A percentile compares a stretch with the other conserved stretches of the same genome.
phyloP scores from a whole-genome alignment of 2,329 filamentous ascomycete genomes.

The Aureobasidium leucospermi region DNA sequence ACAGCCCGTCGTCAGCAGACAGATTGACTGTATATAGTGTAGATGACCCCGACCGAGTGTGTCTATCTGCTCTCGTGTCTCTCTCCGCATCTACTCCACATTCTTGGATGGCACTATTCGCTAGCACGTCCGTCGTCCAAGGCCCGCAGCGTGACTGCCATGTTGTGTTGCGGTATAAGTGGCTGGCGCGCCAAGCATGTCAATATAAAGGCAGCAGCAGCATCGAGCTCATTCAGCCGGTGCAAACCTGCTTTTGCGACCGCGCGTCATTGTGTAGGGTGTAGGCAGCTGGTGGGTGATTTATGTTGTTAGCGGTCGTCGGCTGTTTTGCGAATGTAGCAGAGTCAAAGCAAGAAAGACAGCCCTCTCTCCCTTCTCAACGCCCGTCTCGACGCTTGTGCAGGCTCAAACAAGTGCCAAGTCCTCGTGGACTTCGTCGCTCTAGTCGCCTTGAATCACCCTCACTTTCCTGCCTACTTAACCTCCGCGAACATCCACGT shows the following conservation, averaged over 20 bases:
- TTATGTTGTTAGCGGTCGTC: not conserved
- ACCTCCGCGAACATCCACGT: not conserved
- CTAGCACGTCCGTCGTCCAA: not conserved
- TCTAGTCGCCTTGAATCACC: not conserved
- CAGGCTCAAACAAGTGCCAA: not conserved
- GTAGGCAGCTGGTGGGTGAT: not conserved
- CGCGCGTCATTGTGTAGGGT: not conserved
- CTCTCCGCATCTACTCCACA: slow-evolving; percentile 5
- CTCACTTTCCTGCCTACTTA: not conserved
- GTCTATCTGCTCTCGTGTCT: not conserved
- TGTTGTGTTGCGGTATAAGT: not conserved
- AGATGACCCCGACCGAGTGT: not conserved
- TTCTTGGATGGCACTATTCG: not conserved
- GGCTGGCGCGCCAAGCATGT: not conserved
- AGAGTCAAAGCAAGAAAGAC: not conserved
- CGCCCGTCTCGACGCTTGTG: too few relatives aligned
- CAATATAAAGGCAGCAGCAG: slow-evolving; percentile 1
- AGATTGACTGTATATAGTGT: slow-evolving; percentile 6
- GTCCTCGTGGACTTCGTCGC: not conserved
- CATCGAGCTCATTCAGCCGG: not conserved
- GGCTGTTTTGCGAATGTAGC: slow-evolving; percentile 4
- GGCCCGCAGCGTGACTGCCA: not conserved
- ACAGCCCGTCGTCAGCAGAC: not conserved
- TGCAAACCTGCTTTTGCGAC: slow-evolving; percentile 7
- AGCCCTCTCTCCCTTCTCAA: not conserved